Percentiles rank a stretch among this genome's conserved stretches.
These are phyloP conservation scores for Pelargonium cotyledonis DNA, from an alignment of 441 rosid species.

Conservation along the genomic window DNA sequence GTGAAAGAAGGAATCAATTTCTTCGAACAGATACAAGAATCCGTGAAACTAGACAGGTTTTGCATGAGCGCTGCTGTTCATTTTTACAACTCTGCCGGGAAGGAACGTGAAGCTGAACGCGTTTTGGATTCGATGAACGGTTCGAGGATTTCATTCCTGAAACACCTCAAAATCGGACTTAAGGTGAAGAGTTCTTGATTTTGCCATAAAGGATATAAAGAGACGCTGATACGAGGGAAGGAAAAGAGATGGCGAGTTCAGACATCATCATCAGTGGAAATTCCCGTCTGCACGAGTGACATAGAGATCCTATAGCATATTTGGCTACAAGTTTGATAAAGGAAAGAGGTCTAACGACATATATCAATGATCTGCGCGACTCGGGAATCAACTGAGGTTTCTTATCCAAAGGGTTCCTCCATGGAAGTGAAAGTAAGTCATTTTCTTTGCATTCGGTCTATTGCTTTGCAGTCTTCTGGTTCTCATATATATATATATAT, in stretches of 20 bases:
- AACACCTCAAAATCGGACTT: slow-evolving; percentile 32
- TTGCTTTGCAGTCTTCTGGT: too few relatives aligned
- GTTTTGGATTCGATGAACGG: slow-evolving; percentile 31
- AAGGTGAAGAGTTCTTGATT: slow-evolving; percentile 9
- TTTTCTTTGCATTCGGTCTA: too few relatives aligned
- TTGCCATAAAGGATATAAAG: background rate
- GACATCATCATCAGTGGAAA: too few relatives aligned
- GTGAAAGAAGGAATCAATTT: slow-evolving; percentile 47
- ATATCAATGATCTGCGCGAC: too few relatives aligned
- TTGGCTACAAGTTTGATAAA: too few relatives aligned
- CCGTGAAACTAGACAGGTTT: slow-evolving; percentile 40
- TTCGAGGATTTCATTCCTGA: slow-evolving; percentile 28
- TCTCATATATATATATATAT: too few relatives aligned
- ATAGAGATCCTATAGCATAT: too few relatives aligned
- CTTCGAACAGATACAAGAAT: slow-evolving; percentile 43
- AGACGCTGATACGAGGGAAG: background rate
- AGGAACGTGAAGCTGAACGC: slow-evolving; percentile 32
- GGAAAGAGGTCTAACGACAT: too few relatives aligned
- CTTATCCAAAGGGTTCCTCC: too few relatives aligned
- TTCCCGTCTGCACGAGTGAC: too few relatives aligned
- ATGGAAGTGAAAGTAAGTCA: too few relatives aligned
- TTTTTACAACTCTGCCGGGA: slow-evolving; percentile 46
- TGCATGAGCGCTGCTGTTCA: slow-evolving; percentile 51
- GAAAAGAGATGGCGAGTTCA: background rate
- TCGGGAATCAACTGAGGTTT: too few relatives aligned